Base-by-base conservation (phyloP, 768 basidiomycete species). In the Trametes cingulata region DNA sequence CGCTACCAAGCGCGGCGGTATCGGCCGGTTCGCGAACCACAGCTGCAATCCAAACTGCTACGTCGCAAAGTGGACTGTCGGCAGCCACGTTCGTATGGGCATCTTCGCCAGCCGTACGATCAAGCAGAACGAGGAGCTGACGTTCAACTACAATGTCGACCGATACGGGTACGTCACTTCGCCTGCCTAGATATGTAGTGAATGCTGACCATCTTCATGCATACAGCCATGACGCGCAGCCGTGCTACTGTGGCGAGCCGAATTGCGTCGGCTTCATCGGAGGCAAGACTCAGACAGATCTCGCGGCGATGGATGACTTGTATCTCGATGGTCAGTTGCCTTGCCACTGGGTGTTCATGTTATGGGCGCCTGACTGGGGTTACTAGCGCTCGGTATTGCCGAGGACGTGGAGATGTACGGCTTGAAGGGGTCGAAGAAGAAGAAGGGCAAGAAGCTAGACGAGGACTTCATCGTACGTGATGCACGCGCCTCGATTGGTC, bases 91-190 rank as follows among this genome's bases (percentile, higher is more conserved):
- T 62, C 88, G 97, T 36, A 98, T 98, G 96, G 97, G 95, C 45
- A 98, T 98, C 67, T 99, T 98, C 68, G 87, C 96, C n/a, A 93
- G 88, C 68, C 82, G 93, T 42, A 64, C 79, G 53, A 88, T 98
- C 65, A 73, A 81, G 70, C 84, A 83, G 70, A 73, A 91, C 62
- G 95, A 97, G 69, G 95, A 98, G 74, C 74, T 98, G 66, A 98
- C 97, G 0, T 98, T 98, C 79, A 98, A 99, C 75, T 99, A 99
- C 73, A 99, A 99, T 72, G 97, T 98, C 40, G 97, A 98, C 74
- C 93, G 97, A 58, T 99, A 99, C 68, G 97, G 96, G 96, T 95
- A 61, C 49, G 88, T 40, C 3, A 0, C 25, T 40, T 12, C 25
- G 7, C 14, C n/a, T 6, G n/a, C 37, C 6, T 58, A 27, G 47